Conservation (phyloP, 140 eudicot genomes). For the Stevia rebaudiana region DNA sequence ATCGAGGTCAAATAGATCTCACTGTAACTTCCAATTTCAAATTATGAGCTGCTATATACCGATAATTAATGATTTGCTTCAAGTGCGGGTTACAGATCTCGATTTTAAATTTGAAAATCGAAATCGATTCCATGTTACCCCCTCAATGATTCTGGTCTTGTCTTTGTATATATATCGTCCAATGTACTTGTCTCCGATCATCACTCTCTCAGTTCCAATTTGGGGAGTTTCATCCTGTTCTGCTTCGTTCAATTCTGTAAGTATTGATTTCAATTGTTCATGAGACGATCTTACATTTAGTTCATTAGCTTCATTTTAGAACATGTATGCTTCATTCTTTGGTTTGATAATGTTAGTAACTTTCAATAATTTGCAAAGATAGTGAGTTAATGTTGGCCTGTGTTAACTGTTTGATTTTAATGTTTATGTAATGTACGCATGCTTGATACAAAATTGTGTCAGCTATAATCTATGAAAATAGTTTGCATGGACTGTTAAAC, state of each 20-base stretch:
- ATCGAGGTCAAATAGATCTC: constrained; percentile 33
- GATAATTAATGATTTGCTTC: constrained; percentile 33
- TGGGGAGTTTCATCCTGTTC: constrained; percentile 4
- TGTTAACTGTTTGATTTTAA: background rate
- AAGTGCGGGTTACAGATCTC: constrained; percentile 43
- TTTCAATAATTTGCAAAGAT: background rate
- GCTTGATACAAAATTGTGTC: background rate
- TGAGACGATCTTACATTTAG: no score
- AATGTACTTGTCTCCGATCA: constrained; percentile 20
- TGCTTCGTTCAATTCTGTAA: constrained; percentile 12
- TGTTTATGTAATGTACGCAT: background rate
- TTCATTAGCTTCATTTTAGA: background rate
- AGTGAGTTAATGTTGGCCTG: background rate
- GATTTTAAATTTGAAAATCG: constrained; percentile 29
- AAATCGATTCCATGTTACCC: constrained; percentile 37
- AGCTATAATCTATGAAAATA: background rate
- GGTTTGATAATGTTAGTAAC: background rate
- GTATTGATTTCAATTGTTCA: constrained; percentile 7
- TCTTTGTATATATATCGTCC: constrained; percentile 28
- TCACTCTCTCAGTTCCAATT: constrained; percentile 11
- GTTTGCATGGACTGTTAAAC: background rate
- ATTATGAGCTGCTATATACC: background rate
- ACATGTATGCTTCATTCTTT: background rate
- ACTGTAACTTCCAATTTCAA: constrained; percentile 4
- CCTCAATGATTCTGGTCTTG: constrained; percentile 15